Evolutionary conservation across 768 basidiomycete genomes (phyloP), one percentile per base, ranked within the genome.

Genomic region (Xanthoconium stramineum): DNA sequence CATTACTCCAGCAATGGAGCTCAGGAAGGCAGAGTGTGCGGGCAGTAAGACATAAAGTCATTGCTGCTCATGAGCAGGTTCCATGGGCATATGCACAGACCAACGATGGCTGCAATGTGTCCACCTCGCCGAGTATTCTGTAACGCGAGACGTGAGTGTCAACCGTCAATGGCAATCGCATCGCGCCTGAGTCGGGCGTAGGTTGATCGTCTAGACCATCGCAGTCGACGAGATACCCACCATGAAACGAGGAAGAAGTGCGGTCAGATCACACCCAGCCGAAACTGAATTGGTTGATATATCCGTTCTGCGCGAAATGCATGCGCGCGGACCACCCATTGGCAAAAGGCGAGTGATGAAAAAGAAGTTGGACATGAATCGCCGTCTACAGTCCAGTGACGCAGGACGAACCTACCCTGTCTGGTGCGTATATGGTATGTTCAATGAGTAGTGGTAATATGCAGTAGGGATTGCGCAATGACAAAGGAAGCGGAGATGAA

Each of bases 41-140:
- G 86, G 88, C 28, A 93, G 70, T 92, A 92, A 33, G 87, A 86
- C 5, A 88, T 86, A 71, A 92, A 92, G 58, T 75, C 80, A 65
- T 85, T 91, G 70, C 84, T 87, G 57, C 76, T 82, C 68, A 85
- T 83, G 61, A 89, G 76, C 36, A 91, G 65, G 62, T 88, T 87
- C 89, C 89, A 90, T 2, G 87, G 89, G 37, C 84, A 80, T 76
- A 89, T 89, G 70, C 77, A 82, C 33, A 91, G 65, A 6, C 90
- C 90, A 39, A 90, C 84, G 46, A 87, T 76, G 9, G 89, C 89
- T n/a, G 85, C 87, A 46, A 93, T 73, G 72, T 88, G 94, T 15
- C 91, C 90, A 30, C 92, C 91, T 19, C 91, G 82, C 20, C 91
- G 84, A 66, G 94, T 92, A 66, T 88, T 91, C 84, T 87, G 55